Evolutionary conservation across 768 basidiomycete genomes (phyloP).

Genomic region (Termitomyces sp.): DNA sequence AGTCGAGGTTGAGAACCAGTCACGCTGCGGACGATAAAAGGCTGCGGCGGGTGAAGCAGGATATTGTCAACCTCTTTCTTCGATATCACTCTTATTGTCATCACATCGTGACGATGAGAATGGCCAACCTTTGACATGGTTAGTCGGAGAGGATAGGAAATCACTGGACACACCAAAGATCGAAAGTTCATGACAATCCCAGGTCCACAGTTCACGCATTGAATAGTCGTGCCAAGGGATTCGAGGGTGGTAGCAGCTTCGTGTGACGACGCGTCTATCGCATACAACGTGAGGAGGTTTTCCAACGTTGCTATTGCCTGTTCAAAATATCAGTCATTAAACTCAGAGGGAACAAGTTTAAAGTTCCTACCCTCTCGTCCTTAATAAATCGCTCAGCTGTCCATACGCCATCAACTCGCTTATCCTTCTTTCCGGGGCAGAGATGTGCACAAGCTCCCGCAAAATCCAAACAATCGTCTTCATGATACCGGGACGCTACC

Average conservation of each 20-base stretch:
- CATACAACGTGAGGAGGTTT: slow-evolving; percentile 26
- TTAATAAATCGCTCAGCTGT: slow-evolving; percentile 44
- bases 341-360: not conserved
- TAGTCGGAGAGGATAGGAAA: not conserved
- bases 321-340: not conserved
- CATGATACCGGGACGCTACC: slow-evolving; percentile 24
- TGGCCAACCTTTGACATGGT: slow-evolving; percentile 44
- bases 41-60: slow-evolving; percentile 13
- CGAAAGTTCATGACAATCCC: slow-evolving; percentile 42
- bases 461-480: slow-evolving; percentile 48
- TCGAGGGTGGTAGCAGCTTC: slow-evolving; percentile 16
- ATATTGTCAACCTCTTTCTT: slow-evolving; percentile 13
- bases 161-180: slow-evolving; percentile 34
- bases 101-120: slow-evolving; percentile 54
- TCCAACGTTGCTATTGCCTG: slow-evolving; percentile 45
- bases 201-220: slow-evolving; percentile 45
- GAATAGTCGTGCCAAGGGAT: slow-evolving; percentile 23
- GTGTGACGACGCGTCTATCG: slow-evolving; percentile 21
- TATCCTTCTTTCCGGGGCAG: slow-evolving; percentile 34
- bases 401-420: slow-evolving; percentile 32
- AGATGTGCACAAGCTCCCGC: slow-evolving; percentile 52
- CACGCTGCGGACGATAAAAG: slow-evolving; percentile 9
- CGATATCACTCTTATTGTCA: slow-evolving; percentile 32
- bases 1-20: slow-evolving; percentile 13
- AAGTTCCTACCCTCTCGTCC: slow-evolving; percentile 44